Percentiles rank a stretch among this genome's conserved stretches.
Conservation (phyloP, 2,329 filamentous ascomycete species). For the Pestalotiopsis sp. region DNA sequence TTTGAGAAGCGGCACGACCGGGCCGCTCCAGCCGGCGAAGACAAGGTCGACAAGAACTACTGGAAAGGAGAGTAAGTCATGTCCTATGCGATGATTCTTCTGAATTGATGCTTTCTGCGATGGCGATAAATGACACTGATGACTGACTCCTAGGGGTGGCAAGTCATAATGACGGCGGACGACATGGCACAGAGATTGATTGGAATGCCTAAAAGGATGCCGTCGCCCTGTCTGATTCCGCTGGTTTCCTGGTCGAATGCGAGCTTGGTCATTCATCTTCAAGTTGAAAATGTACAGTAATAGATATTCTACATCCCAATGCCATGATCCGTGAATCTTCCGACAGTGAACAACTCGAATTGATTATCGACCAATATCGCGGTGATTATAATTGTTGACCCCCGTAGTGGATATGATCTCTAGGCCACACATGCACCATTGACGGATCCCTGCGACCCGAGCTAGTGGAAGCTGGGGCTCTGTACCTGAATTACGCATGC, state of each 20-base stretch:
- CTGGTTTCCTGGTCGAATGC: not conserved
- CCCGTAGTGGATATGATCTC: not conserved
- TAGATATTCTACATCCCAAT: not conserved
- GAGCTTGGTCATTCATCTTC: not conserved
- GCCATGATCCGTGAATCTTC: too few species aligned
- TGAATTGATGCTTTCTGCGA: not conserved
- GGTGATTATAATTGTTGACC: not conserved
- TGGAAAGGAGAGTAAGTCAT: conserved; percentile 47
- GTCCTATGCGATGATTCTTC: not conserved
- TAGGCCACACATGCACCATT: not conserved
- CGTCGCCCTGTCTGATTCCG: not conserved
- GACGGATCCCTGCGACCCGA: not conserved
- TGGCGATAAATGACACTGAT: not conserved
- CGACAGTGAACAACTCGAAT: not conserved
- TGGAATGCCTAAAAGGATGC: conserved; percentile 25
- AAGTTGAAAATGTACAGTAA: not conserved
- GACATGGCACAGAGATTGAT: conserved; percentile 21
- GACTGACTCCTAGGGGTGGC: conserved; percentile 6
- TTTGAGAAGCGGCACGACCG: conserved; percentile 57
- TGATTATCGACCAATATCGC: not conserved
- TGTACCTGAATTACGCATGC: not conserved
- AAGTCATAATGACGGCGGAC: conserved; percentile 13
- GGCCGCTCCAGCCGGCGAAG: conserved; percentile 39
- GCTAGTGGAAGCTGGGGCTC: not conserved
- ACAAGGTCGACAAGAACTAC: conserved; percentile 58